Evolutionary conservation across 2,329 filamentous ascomycete genomes (phyloP).

Genomic region (Diplodia scrobiculata): DNA sequence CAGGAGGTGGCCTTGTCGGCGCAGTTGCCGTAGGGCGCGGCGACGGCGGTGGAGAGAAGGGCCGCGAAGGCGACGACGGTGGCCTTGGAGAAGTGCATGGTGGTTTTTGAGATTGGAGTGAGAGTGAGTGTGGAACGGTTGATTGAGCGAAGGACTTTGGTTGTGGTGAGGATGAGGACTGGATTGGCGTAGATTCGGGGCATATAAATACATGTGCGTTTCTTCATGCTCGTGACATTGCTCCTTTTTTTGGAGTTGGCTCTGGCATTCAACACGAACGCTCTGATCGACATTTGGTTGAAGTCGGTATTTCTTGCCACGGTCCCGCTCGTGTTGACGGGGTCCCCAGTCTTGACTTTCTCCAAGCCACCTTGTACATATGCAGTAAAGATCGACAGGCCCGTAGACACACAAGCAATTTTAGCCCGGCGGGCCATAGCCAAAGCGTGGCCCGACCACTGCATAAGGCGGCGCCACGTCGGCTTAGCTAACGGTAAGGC

Average conservation of each 20-base stretch:
- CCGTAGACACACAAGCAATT: not conserved
- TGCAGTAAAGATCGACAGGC: not conserved
- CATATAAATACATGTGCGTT: not conserved
- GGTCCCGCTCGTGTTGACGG: not conserved
- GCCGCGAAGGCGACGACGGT: conserved; percentile 10
- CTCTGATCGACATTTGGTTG: conserved; percentile 2
- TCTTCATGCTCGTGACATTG: not conserved
- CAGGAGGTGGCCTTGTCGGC: conserved; percentile 6
- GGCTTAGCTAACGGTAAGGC: not conserved
- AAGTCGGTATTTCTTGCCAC: not conserved
- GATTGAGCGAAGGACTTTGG: conserved; percentile 9
- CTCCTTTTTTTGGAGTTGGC: conserved; percentile 4
- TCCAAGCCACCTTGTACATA: not conserved
- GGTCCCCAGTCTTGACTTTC: not conserved
- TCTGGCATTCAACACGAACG: conserved; percentile 8
- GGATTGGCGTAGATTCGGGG: not conserved
- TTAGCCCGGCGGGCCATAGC: not conserved
- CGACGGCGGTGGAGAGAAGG: conserved; percentile 4
- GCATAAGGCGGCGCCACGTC: not conserved
- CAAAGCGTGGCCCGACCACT: not conserved
- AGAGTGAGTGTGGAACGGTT: not conserved
- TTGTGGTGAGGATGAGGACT: not conserved
- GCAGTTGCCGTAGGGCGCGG: not conserved
- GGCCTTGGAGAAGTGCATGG: conserved; percentile 13
- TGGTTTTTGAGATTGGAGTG: not conserved